Base-by-base conservation (phyloP, 2,329 filamentous ascomycete genomes). In the Pseudocercospora fuligena region DNA sequence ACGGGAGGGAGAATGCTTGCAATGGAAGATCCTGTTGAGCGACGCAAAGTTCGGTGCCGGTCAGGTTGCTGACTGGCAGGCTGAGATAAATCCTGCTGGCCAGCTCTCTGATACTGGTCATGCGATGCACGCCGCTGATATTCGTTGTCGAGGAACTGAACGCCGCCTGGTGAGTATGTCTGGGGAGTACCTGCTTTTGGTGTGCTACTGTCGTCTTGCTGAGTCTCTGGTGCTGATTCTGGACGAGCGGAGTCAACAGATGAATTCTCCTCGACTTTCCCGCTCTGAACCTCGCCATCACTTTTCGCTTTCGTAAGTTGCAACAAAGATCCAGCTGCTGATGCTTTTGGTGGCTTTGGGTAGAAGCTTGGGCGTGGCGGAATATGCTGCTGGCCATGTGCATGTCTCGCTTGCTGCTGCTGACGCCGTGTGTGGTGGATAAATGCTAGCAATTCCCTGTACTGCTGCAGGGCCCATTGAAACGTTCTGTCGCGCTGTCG, bases 301-400 rank as follows among this genome's bases (percentile, higher is more conserved):
- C 46, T 43, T 23, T 62, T 66, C 11, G 23, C 53, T 27, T 61
- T 68, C 5, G 66, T 54, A 11, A 66, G 36, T 46, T 66, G 65
- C n/a, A 66, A 57, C 2, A 81, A 82, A 63, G 85, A 83, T 69
- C 84, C 83, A 16, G 84, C 80, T 14, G 81, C 81, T 29, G 86
- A 85, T 70, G 87, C 85, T 54, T 84, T 84, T 19, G 87, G 87
- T 31, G 87, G 87, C 71, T 85, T 88, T 0, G 87, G 87, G 64
- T 87, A 89, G 60, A 89, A 88, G 66, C 82, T 84, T 2, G 86
- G 86, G 71, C 87, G 85, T 51, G 81, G 73, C 25, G 80, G 68
- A 14, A 81, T 74, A 46, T 82, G 81, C 23, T 81, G 79, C 23
- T 73, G 73, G 25, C 79, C 80, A 63, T 82, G 80, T 8, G 76